A percentile compares a stretch with the other conserved stretches of the same genome.
These are phyloP conservation scores for Hyaloscypha bicolor DNA, from an alignment of 495 filamentous ascomycete species.

Conservation along the genomic window DNA sequence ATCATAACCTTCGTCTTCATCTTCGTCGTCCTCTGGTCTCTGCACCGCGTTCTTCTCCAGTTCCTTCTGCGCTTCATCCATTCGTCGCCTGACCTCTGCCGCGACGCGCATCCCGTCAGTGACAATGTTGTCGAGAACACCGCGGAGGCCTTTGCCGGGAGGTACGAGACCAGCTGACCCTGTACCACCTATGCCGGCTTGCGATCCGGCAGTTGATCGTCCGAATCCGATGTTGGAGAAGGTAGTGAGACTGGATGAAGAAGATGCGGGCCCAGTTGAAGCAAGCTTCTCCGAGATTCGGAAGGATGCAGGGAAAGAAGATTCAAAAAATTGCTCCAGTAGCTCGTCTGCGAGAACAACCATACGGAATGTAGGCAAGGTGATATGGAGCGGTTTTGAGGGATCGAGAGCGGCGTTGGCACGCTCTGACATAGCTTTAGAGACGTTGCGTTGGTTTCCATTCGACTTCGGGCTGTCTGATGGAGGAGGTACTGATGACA, in stretches of 20 bases:
- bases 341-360: slow-evolving; percentile 94
- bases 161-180: slow-evolving; percentile 41
- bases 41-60: slow-evolving; percentile 74
- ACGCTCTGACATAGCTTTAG: slow-evolving; percentile 57
- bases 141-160: slow-evolving; percentile 79
- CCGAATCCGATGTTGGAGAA: slow-evolving; percentile 70
- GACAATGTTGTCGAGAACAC: slow-evolving; percentile 95
- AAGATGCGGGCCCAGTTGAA: slow-evolving; percentile 35
- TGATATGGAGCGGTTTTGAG: slow-evolving; percentile 89
- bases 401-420: slow-evolving; percentile 93
- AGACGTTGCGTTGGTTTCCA: slow-evolving; percentile 39
- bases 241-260: slow-evolving; percentile 70
- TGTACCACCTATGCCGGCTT: slow-evolving; percentile 36
- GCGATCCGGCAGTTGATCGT: slow-evolving; percentile 34
- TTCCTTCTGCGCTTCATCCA: slow-evolving; percentile 91
- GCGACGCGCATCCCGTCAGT: slow-evolving; percentile 96
- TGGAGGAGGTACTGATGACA: slow-evolving; percentile 20
- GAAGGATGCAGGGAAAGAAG: slow-evolving; percentile 68
- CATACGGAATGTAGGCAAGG: slow-evolving; percentile 98
- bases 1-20: slow-evolving; percentile 74
- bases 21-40: slow-evolving; percentile 67
- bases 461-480: not conserved
- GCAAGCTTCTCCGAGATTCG: slow-evolving; percentile 52
- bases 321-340: slow-evolving; percentile 95
- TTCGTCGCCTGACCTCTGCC: slow-evolving; percentile 81